These are phyloP conservation scores for Mycena alexandri DNA, from an alignment of 768 basidiomycete genomes.

Conservation along the genomic window DNA sequence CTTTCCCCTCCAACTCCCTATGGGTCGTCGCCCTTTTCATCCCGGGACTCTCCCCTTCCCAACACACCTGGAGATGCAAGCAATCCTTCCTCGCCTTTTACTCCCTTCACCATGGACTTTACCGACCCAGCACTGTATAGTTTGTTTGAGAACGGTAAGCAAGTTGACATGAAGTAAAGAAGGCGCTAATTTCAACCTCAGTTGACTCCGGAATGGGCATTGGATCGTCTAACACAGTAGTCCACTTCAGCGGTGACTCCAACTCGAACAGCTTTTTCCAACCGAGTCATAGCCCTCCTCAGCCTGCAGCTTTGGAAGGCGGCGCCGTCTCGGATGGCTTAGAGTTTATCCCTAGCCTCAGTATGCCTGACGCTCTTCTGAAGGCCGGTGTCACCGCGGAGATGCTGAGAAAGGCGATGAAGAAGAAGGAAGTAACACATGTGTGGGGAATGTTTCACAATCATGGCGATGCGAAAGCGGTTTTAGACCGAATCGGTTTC, in stretches of 20 bases:
- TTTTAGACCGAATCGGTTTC: not conserved
- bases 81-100: not conserved
- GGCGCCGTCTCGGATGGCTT: no score
- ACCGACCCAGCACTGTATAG: not conserved
- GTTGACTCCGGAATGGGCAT: no score
- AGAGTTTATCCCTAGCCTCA: not conserved
- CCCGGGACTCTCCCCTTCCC: not conserved
- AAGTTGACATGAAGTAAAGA: no score
- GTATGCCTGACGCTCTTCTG: not conserved
- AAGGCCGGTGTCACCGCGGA: not conserved
- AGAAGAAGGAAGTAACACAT: not conserved
- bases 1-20: not conserved
- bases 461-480: not conserved
- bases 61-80: not conserved
- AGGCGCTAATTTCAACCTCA: no score
- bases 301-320: not conserved
- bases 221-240: no score
- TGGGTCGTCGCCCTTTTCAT: not conserved
- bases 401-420: not conserved
- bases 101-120: not conserved
- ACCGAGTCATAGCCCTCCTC: no score
- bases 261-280: no score
- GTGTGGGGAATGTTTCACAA: slow-evolving; percentile 1
- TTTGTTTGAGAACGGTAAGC: not conserved
- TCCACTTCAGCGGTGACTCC: no score